These are phyloP conservation scores for Pelargonium cotyledonis DNA, from an alignment of 441 rosid genomes.

Conservation along the genomic window DNA sequence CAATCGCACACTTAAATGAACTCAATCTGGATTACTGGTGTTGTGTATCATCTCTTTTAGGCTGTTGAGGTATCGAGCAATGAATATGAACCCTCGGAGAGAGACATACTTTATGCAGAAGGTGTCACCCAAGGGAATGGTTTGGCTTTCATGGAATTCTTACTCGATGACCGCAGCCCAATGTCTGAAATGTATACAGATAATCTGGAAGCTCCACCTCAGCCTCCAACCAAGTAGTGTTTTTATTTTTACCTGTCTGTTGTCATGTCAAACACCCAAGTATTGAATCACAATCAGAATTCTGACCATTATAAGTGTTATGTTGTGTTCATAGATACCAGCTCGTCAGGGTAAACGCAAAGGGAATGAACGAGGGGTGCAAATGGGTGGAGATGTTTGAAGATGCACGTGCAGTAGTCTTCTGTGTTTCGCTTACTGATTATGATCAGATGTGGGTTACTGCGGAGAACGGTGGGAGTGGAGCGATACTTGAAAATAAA, in stretches of 20 bases:
- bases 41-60: conserved; percentile 38
- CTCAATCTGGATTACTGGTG: conserved; percentile 4
- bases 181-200: conserved; percentile 80
- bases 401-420: conserved; percentile 75
- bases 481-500: conserved; percentile 62
- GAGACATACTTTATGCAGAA: conserved; percentile 93
- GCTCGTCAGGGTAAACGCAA: conserved; percentile 79
- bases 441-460: conserved; percentile 64
- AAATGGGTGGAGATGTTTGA: conserved; percentile 99
- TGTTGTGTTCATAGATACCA: conserved; percentile 52
- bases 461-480: conserved; percentile 41
- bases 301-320: not conserved
- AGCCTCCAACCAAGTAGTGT: conserved; percentile 59
- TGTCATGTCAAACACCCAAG: not conserved
- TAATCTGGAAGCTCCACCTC: conserved; percentile 55
- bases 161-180: conserved; percentile 83
- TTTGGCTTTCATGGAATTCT: conserved; percentile 89
- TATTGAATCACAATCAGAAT: conserved; percentile 3
- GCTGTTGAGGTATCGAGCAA: conserved; percentile 97
- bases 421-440: conserved; percentile 83
- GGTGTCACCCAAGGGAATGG: conserved; percentile 98
- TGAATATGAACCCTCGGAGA: conserved; percentile 90
- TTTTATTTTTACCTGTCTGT: not conserved
- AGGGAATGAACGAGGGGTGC: conserved; percentile 93
- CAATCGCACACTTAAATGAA: not conserved